Evolutionary conservation across 2,329 filamentous ascomycete species (phyloP), one percentile per base, ranked within the genome.

Genomic region (Colletotrichum limetticola): DNA sequence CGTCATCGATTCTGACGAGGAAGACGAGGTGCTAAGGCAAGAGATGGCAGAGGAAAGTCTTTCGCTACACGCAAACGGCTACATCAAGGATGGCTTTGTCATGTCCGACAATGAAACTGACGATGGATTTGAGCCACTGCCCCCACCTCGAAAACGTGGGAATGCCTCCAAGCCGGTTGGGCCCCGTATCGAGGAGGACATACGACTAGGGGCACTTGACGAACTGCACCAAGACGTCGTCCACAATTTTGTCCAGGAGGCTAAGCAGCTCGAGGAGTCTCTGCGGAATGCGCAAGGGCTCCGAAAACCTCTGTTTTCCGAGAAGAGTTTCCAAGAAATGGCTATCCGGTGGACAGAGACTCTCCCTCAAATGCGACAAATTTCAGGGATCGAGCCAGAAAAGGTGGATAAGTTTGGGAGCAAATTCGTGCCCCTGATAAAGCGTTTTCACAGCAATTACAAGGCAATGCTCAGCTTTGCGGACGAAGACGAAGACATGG

Each of bases 311-410:
- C 84, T 92, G 0, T 97, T 97, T 79, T 91, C 90, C 0, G 92
- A 95, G 73, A 86, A 86, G 26, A 87, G 94, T 16, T 87, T 95
- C 63, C 90, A 91, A 46, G 89, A 92, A 76, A 95, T 97, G 92
- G 92, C 90, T 14, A 90, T 95, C 62, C 82, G 86, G 42, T 93
- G 93, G 86, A 93, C 93, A 1, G 86, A 84, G 8, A 90, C 86
- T 9, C 77, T 90, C 11, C 87, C 89, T 19, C 84, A 90, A 70
- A 93, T 97, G 90, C 83, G 82, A 37, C 81, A 82, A 9, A 93
- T 96, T 61, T 86, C 87, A 0, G 89, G 88, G 11, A 92, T 95
- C 71, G 87, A 92, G 66, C 75, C 79, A 1, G 89, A 91, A 30
- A 92, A 91, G 78, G 91, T 95, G 28, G 79, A 85, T 57, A 84